Conservation (phyloP, 2,329 filamentous ascomycete genomes). For the Aspergillus pseudoterreus region DNA sequence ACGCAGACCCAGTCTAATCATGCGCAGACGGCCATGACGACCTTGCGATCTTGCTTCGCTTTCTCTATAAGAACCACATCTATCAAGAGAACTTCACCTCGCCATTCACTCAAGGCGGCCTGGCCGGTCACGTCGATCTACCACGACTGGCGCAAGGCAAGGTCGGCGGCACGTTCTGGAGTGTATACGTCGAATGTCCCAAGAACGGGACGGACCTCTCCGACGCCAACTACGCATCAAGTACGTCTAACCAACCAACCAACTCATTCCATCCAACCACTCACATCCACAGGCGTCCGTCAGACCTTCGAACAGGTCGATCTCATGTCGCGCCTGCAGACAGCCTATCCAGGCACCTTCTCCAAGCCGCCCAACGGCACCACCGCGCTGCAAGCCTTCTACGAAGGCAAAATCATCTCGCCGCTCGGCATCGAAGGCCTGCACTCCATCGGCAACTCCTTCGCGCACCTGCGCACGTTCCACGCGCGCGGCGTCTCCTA, state of each 20-base stretch:
- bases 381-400: constrained; percentile 61
- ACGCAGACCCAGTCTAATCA: not conserved
- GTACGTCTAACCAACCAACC: constrained; percentile 43
- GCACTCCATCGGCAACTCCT: constrained; percentile 84
- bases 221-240: constrained; percentile 64
- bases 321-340: constrained; percentile 31
- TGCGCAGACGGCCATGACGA: constrained; percentile 81
- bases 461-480: constrained; percentile 66
- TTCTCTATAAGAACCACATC: constrained; percentile 69
- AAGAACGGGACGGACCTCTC: constrained; percentile 68
- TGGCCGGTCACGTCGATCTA: constrained; percentile 72
- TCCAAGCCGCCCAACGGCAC: constrained; percentile 55
- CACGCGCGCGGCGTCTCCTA: constrained; percentile 79
- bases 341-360: constrained; percentile 46
- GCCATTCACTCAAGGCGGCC: constrained; percentile 66
- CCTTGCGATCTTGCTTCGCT: constrained; percentile 69
- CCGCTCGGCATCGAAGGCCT: constrained; percentile 81
- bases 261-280: not conserved
- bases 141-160: constrained; percentile 65
- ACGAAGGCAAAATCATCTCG: constrained; percentile 64
- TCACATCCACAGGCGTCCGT: constrained; percentile 22
- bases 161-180: constrained; percentile 85
- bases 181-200: constrained; percentile 76
- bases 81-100: constrained; percentile 69
- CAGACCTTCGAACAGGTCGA: constrained; percentile 36